Conservation (phyloP, 192 early-diverging fungal species). For the Neocallimastix lanati region DNA sequence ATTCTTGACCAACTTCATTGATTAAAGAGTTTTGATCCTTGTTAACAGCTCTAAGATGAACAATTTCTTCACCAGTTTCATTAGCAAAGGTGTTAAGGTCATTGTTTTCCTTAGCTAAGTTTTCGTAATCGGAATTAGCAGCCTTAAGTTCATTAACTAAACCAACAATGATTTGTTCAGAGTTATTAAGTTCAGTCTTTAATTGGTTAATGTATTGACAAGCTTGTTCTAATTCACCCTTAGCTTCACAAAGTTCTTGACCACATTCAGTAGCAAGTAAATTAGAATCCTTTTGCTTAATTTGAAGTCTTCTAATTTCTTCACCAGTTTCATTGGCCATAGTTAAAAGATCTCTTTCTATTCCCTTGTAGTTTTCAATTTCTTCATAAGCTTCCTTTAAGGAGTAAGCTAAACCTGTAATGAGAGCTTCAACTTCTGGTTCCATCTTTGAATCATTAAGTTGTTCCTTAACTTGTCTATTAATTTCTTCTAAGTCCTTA, state of each 20-base stretch:
- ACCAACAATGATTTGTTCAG: not conserved
- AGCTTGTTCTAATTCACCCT: not conserved
- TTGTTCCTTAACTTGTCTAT: not conserved
- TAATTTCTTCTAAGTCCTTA: not conserved
- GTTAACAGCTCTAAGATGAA: not conserved
- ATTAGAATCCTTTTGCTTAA: not conserved
- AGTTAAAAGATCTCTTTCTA: not conserved
- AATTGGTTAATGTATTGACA: not conserved
- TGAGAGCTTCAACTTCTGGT: not conserved
- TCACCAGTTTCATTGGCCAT: not conserved
- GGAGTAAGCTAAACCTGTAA: not conserved
- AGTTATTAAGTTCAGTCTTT: not conserved
- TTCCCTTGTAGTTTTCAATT: not conserved
- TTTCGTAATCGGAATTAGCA: not conserved
- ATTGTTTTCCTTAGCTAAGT: not conserved
- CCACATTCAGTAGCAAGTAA: not conserved
- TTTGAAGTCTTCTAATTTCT: not conserved
- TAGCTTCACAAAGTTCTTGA: not conserved
- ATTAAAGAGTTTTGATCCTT: not conserved
- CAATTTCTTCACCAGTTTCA: not conserved
- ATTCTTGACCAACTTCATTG: not conserved
- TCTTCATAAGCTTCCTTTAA: not conserved
- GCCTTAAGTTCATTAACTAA: not conserved
- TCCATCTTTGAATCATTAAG: not conserved
- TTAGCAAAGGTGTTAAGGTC: not conserved